Evolutionary conservation across 2,329 filamentous ascomycete genomes (phyloP).

Genomic region (Chaetoscypha palmicola): DNA sequence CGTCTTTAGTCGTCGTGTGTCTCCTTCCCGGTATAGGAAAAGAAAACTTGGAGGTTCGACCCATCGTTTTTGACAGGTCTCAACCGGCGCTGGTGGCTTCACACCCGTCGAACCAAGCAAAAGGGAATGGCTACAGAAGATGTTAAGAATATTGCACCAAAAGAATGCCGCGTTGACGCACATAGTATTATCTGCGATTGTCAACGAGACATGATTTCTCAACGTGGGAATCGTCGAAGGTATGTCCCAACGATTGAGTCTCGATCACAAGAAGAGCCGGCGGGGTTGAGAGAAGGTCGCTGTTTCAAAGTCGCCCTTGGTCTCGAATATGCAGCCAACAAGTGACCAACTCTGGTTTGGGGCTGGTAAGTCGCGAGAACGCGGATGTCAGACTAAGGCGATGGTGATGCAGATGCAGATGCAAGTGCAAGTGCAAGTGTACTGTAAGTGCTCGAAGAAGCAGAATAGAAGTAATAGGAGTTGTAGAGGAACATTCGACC

Average conservation of each 20-base stretch:
- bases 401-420: not conserved
- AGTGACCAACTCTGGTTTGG: not conserved
- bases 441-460: not conserved
- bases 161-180: constrained; percentile 7
- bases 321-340: not conserved
- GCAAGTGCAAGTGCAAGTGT: not conserved
- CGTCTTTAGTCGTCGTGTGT: constrained; percentile 15
- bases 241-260: not conserved
- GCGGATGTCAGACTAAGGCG: no score
- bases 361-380: no score
- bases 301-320: not conserved
- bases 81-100: constrained; percentile 1
- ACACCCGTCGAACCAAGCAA: not conserved
- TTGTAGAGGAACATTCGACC: not conserved
- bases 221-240: not conserved
- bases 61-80: constrained; percentile 22
- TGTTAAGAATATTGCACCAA: constrained; percentile 5
- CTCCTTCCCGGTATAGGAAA: constrained; percentile 32
- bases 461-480: not conserved
- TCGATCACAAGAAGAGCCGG: not conserved
- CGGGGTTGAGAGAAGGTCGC: not conserved
- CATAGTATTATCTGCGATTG: constrained; percentile 6
- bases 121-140: constrained; percentile 3
- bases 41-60: constrained; percentile 31
- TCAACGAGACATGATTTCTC: constrained; percentile 12